Conservation (phyloP, 805 yeast species). For the Myxozyma neotropica region DNA sequence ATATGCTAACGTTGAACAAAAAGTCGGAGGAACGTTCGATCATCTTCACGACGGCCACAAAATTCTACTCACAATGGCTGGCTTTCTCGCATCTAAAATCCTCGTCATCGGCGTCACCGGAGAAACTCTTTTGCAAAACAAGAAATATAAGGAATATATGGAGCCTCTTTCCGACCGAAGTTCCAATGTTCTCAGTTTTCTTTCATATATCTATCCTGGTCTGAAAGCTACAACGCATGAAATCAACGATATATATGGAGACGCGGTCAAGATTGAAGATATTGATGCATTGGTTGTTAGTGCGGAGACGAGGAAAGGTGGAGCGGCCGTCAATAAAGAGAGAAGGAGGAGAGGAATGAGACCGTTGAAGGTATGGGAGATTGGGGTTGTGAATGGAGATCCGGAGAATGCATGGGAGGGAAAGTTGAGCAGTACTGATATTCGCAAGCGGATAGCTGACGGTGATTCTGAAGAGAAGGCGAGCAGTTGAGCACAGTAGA, state of each 20-base stretch:
- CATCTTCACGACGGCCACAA: conserved; percentile 96
- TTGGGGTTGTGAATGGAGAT: conserved; percentile 38
- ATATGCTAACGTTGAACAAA: background rate
- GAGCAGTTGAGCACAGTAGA: too few relatives aligned
- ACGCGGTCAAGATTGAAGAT: conserved; percentile 73
- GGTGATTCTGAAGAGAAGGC: too few relatives aligned
- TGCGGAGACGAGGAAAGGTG: conserved; percentile 78
- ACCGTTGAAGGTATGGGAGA: conserved; percentile 54
- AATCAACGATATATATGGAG: conserved; percentile 89
- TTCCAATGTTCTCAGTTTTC: conserved; percentile 51
- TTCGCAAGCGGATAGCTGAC: conserved; percentile 15
- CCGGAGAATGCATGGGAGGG: conserved; percentile 14
- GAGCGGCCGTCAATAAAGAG: conserved; percentile 64
- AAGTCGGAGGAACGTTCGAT: conserved; percentile 97
- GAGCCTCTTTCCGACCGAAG: conserved; percentile 61
- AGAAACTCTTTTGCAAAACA: conserved; percentile 67
- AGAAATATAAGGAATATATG: conserved; percentile 67
- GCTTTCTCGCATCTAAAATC: conserved; percentile 56
- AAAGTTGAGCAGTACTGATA: conserved; percentile 31
- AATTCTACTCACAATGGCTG: conserved; percentile 72
- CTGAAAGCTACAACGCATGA: conserved; percentile 57
- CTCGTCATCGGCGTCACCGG: conserved; percentile 87
- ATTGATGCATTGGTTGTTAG: conserved; percentile 83
- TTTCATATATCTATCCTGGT: conserved; percentile 52
- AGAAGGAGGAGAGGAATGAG: conserved; percentile 61